phyloP scores from a whole-genome alignment of 2,329 filamentous ascomycete genomes.

The Sarocladium brachiariae region DNA sequence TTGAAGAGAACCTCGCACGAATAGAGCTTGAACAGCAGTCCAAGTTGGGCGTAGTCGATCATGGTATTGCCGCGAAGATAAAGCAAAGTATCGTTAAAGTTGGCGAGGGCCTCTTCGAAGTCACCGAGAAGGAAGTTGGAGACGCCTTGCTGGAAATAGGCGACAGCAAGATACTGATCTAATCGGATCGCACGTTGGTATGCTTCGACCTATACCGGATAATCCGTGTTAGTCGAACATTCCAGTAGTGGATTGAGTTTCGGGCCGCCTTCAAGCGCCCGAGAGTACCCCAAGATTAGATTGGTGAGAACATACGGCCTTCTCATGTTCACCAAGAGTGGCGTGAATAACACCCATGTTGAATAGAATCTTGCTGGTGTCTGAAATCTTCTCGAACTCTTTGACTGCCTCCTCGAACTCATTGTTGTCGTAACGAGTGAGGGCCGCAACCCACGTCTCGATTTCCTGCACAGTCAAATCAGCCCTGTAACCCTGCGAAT shows the following conservation, averaged over 20 bases:
- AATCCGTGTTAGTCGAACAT: background rate
- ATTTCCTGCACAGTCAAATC: slow-evolving; percentile 64
- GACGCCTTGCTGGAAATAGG: slow-evolving; percentile 97
- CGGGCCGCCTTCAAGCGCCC: background rate
- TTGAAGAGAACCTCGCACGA: slow-evolving; percentile 98
- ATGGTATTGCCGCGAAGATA: slow-evolving; percentile 94
- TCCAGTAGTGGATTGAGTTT: background rate
- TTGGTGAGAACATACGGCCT: slow-evolving; percentile 61
- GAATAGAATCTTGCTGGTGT: slow-evolving; percentile 97
- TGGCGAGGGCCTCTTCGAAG: slow-evolving; percentile 93
- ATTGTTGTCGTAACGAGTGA: slow-evolving; percentile 91
- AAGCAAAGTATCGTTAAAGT: slow-evolving; percentile 95
- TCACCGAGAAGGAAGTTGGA: slow-evolving; percentile 96
- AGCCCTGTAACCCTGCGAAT: background rate
- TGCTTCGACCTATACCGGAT: slow-evolving; percentile 65
- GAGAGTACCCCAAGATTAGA: background rate
- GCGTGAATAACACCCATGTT: slow-evolving; percentile 98
- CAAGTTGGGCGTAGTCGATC: slow-evolving; percentile 96
- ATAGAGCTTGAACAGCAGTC: slow-evolving; percentile 91
- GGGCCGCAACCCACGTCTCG: slow-evolving; percentile 92
- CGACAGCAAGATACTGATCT: slow-evolving; percentile 93
- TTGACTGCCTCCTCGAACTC: slow-evolving; percentile 86
- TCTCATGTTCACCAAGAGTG: slow-evolving; percentile 90
- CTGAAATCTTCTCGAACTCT: slow-evolving; percentile 79
- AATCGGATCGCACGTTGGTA: slow-evolving; percentile 87